Base-by-base conservation (phyloP, 2,329 filamentous ascomycete species). In the Colletotrichum liriopes region DNA sequence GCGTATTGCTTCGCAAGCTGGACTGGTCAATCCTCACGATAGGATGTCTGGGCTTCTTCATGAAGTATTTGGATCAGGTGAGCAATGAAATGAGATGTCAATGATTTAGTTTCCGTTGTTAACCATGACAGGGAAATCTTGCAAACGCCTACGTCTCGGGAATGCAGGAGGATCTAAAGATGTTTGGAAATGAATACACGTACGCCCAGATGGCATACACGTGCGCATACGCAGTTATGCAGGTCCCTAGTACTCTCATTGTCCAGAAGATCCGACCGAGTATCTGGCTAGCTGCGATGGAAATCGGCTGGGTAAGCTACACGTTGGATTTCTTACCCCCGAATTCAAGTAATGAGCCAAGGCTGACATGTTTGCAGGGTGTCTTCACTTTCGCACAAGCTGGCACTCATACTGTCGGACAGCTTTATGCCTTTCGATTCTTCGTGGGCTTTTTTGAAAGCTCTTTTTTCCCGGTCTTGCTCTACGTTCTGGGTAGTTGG, bases 351-450 rank as follows among this genome's bases (percentile, higher is more conserved):
- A 5, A 12, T 8, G n/a, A 14, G 14, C 20, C 14, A 14, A 54
- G 7, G 12, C 6, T 56, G 45, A 23, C 29, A 11, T 32, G 37
- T 12, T n/a, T 7, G 29, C 18, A 62, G 59, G 59, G 59, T 12
- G 29, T 49, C 29, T 70, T 70, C 39, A 70, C 67, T 6, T 70
- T 70, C 37, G 67, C 67, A 7, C 67, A 70, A 45, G 67, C 67
- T 1, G 67, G 67, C 1, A 70, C 47, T 6, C 61, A 60, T 5
- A 62, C 18, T 23, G 78, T 78, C 1, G 75, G 77, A 6, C 82
- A 85, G 54, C 74, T 86, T n/a, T 85, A 84, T 64, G 81, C 78
- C 3, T 76, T 86, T 35, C 81, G 84, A 3, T 85, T 86, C 77
- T 79, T 85, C 60, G 79, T 85, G 56, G 84, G 84, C 1, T 76